Evolutionary conservation across 495 filamentous ascomycete species (phyloP).

Genomic region (Trichoderma gamsii): DNA sequence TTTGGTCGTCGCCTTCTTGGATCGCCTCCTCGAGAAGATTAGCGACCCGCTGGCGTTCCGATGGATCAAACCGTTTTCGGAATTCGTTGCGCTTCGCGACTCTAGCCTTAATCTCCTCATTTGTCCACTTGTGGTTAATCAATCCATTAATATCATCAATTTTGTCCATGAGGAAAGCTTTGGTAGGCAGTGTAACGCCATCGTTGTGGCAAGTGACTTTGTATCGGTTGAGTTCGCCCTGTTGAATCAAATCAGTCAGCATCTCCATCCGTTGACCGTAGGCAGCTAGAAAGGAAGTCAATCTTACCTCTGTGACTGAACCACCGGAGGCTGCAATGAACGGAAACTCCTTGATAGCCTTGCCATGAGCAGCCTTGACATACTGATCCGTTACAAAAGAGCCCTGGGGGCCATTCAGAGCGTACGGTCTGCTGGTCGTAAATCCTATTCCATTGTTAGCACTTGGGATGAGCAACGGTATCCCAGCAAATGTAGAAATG

Average conservation of each 20-base stretch:
- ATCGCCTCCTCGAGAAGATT: conserved; percentile 60
- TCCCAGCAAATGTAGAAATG: not conserved
- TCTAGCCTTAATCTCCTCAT: conserved; percentile 70
- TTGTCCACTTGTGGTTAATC: conserved; percentile 71
- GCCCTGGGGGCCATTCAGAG: conserved; percentile 62
- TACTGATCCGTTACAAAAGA: conserved; percentile 76
- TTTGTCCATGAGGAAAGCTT: conserved; percentile 58
- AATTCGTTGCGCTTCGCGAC: conserved; percentile 60
- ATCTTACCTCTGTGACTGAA: conserved; percentile 62
- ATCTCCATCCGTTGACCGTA: not conserved
- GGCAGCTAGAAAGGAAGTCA: conserved; percentile 7
- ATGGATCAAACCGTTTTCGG: conserved; percentile 51
- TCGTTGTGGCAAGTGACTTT: conserved; percentile 67
- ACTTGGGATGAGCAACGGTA: not conserved
- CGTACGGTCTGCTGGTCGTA: conserved; percentile 70
- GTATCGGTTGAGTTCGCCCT: conserved; percentile 81
- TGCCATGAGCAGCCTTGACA: conserved; percentile 65
- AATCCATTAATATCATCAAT: conserved; percentile 75
- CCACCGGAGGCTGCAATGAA: conserved; percentile 79
- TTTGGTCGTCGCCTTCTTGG: conserved; percentile 53
- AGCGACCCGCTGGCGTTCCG: conserved; percentile 57
- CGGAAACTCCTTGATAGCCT: conserved; percentile 68
- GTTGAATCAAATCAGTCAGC: conserved; percentile 20
- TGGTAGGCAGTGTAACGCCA: conserved; percentile 62
- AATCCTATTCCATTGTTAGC: conserved; percentile 56